Conservation (phyloP, 1,139 yeast genomes). For the Yamadazyma pseudoaaseri region DNA sequence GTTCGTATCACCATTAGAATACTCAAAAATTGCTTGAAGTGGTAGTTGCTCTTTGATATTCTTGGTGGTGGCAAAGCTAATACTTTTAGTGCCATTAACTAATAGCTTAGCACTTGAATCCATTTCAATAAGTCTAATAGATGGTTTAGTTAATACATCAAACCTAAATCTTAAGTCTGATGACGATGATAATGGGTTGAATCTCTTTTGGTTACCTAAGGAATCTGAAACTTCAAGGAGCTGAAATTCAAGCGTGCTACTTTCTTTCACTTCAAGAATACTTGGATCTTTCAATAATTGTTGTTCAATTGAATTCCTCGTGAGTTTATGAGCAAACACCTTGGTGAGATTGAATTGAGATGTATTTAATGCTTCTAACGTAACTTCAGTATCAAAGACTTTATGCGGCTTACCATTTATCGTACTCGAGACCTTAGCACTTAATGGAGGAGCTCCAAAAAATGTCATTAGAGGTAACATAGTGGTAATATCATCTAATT, state of each 20-base stretch:
- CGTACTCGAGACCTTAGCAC: slow-evolving; percentile 57
- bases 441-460: slow-evolving; percentile 75
- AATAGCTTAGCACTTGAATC: slow-evolving; percentile 41
- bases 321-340: slow-evolving; percentile 19
- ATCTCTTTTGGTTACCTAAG: slow-evolving; percentile 66
- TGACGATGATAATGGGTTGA: slow-evolving; percentile 44
- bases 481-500: slow-evolving; percentile 40
- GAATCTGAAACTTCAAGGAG: slow-evolving; percentile 71
- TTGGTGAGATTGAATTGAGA: slow-evolving; percentile 10
- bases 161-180: slow-evolving; percentile 54
- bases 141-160: slow-evolving; percentile 64
- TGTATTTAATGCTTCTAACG: slow-evolving; percentile 16
- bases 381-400: slow-evolving; percentile 21
- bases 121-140: slow-evolving; percentile 35
- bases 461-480: slow-evolving; percentile 47
- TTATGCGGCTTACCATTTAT: slow-evolving; percentile 44
- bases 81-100: slow-evolving; percentile 34
- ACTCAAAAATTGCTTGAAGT: slow-evolving; percentile 40
- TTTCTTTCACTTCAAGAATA: slow-evolving; percentile 26
- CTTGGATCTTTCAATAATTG: slow-evolving; percentile 27
- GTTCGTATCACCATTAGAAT: slow-evolving; percentile 21
- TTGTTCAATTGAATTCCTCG: slow-evolving; percentile 37
- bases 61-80: slow-evolving; percentile 25
- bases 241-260: slow-evolving; percentile 65
- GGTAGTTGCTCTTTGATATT: slow-evolving; percentile 40